Base-by-base conservation (phyloP, 495 filamentous ascomycete species). In the Talaromyces trachyspermus region DNA sequence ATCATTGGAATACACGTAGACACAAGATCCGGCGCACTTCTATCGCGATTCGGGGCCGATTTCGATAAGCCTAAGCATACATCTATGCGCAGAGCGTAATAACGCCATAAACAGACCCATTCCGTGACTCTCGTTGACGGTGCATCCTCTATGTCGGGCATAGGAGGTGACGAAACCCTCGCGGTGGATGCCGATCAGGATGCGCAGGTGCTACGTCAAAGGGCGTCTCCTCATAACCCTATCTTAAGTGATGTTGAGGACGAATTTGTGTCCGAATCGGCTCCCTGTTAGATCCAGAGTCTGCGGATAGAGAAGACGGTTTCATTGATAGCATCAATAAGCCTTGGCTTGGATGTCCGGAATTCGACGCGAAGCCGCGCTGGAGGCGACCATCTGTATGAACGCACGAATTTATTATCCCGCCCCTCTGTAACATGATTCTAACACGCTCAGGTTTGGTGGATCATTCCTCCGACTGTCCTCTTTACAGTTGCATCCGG, bases 401-500 rank as follows among this genome's bases (percentile, higher is more conserved):
- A 42, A 60, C 54, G 23, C 26, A 42, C 15, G 39, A 15, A 20
- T 24, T 26, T 42, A 5, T 12, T 20, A 19, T 8, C 22, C n/a
- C n/a, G n/a, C n/a, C n/a, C 14, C 5, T 19, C 18, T 38, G 35
- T 5, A 0, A 4, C 42, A 22, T 33, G 43, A 35, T 45, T 41
- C 49, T 41, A 40, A 57, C 23, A 54, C 49, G 14, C 15, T n/a
- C 46, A 95, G 87, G 76, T 95, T 27, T 87, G 75, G 62, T 98
- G 90, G 88, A 67, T 98, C 12, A 54, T 98, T 8, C 79, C 77
- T 0, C 83, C 86, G 3, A 88, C 86, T 60, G 66, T 84, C 19
- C 57, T 94, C 5, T 88, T 83, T 59, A 84, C 86, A 0, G 67
- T 95, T 35, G 89, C 88, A 0, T 88, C 89, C 57, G 92, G 92